Evolutionary conservation across 1,139 yeast genomes (phyloP), one percentile per base, ranked within the genome.

Genomic region (Debaryomycetaceae sp.): DNA sequence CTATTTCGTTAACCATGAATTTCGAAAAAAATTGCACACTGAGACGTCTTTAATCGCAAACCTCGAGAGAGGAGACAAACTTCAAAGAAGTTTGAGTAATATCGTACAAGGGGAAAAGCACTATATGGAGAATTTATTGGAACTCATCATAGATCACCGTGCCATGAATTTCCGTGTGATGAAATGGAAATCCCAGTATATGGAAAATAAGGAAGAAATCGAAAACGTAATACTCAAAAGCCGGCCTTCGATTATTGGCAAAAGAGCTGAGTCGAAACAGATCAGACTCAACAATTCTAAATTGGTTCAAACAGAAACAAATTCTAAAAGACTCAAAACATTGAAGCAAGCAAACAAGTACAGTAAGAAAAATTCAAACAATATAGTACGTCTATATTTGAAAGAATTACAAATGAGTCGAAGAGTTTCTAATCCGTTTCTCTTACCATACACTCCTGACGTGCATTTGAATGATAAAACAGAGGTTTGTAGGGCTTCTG

Each of bases 351-450:
- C 47, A 36, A 33, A 47, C 6, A 35, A 22, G 5, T 38, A 40
- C 28, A 46, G 56, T 29, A 34, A 41, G 6, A 46, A 43, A 2
- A 44, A 50, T 35, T 50, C 61, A 2, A 32, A 42, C 5, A 50
- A 48, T 28, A 45, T 62, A 9, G 48, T 66, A 7, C 52, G 65
- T 13, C 51, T 62, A 13, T 63, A 59, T 47, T 41, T 72, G 17
- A 65, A 63, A 40, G 47, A 46, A 24, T 52, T 60, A 18, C 75
- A 70, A 45, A 41, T 45, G 29, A 33, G 41, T 0, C 53, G 56
- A 9, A 49, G 49, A 35, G 34, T 70, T 1, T 73, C 74, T 1
- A 58, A 61, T 16, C 75, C 77, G 0, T 58, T 50, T 34, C 48
- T 58, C 19, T 50, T 70, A 11, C 70, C 73, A 0, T 61, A 64